A percentile compares a stretch with the other conserved stretches of the same genome.
Evolutionary conservation across 208 protist genomes (phyloP).

Genomic region (Crithidia acanthocephali): DNA sequence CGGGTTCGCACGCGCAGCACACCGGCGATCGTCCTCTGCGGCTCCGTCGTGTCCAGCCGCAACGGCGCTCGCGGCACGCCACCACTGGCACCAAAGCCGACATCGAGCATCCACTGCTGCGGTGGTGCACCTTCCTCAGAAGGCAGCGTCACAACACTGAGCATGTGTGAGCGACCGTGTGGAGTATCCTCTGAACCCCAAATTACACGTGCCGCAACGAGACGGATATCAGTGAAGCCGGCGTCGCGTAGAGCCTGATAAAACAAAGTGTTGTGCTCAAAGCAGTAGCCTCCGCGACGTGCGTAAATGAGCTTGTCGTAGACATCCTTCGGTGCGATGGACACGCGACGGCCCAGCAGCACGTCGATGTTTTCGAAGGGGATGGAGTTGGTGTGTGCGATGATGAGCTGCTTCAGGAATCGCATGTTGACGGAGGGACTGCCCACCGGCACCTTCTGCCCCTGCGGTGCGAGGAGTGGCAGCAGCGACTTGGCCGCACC

Average conservation of each 20-base stretch:
- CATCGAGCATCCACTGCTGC: conserved; percentile 24
- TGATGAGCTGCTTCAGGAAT: conserved; percentile 20
- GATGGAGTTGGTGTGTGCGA: conserved; percentile 12
- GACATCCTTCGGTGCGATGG: conserved; percentile 16
- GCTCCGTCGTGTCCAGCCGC: background rate
- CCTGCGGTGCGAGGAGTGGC: conserved; percentile 6
- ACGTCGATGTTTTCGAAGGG: conserved; percentile 24
- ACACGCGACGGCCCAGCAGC: conserved; percentile 24
- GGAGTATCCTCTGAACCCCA: background rate
- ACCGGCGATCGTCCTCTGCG: conserved; percentile 13
- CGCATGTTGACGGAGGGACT: background rate
- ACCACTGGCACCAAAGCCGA: conserved; percentile 32
- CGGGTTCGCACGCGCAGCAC: conserved; percentile 30
- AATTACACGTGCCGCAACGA: conserved; percentile 9
- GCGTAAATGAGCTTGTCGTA: conserved; percentile 32
- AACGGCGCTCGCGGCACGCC: conserved; percentile 18
- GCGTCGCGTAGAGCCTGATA: conserved; percentile 16
- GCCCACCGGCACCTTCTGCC: background rate
- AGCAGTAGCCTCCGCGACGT: conserved; percentile 33
- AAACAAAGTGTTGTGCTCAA: conserved; percentile 36
- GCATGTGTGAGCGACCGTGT: conserved; percentile 17
- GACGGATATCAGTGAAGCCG: conserved; percentile 12
- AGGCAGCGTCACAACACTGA: background rate
- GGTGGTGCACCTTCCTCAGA: background rate
- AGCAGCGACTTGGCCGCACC: conserved; percentile 15